Base-by-base conservation (phyloP, 768 basidiomycete species). In the Tylopilus sp. region DNA sequence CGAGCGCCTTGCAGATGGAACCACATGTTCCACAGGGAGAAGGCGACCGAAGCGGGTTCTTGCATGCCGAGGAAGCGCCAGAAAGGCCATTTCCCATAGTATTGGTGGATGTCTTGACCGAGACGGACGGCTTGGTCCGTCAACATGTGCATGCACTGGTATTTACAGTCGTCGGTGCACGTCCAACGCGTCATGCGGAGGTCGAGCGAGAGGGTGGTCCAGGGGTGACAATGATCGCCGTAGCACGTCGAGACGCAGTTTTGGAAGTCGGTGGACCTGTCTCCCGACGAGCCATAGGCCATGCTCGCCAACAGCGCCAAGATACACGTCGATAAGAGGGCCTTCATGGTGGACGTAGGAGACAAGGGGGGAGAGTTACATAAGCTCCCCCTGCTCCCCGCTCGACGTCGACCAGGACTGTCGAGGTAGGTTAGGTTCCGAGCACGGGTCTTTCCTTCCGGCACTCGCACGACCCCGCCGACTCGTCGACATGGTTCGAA, bases 11-110 rank as follows among this genome's bases (percentile, higher is more conserved):
- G 72, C 2, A 76, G 71, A 69, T 99, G 94, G 37, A 78, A 81
- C 74, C 77, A 83, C 37, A 96, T 74, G 68, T 99, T 98, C 53
- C 85, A 72, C n/a, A 97, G 62, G 14, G 91, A 94, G 74, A 98
- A 97, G 31, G 82, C 70, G 53, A 97, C 94, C 3, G 91, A 90
- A 9, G 94, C 87, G 7, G 96, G 95, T 71, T 99, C 96, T 65
- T 98, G 96, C 70, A 92, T 87, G 28, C 94, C 92, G n/a, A 76
- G 72, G 21, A 89, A 74, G 28, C 95, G 80, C 82, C 85, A 88
- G 68, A 99, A 98, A 0, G 95, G 92, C 96, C 96, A 98, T 74
- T 98, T 98, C 16, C 96, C 97, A 62, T 92, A 82, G 69, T 89
- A 95, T 60, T 97, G 94, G 40, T 89, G 81, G 1, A 89, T 71